Base-by-base conservation (phyloP, 768 basidiomycete species). In the Lentinula edodes region DNA sequence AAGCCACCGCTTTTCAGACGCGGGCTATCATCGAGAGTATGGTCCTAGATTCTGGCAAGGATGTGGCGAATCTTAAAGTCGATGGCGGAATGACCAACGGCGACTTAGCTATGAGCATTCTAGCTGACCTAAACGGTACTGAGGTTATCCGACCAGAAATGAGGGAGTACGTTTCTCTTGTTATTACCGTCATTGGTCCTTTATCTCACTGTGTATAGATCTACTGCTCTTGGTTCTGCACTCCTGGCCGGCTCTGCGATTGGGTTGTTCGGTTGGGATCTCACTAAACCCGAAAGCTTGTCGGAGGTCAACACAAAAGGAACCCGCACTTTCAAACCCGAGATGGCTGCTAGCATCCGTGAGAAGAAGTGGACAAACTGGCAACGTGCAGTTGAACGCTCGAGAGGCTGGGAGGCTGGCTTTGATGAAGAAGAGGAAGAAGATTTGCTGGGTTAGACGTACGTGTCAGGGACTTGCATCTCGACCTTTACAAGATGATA, bases 31-130 rank as follows among this genome's bases (percentile, higher is more conserved):
- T 98, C 52, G 94, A 98, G 71, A 90, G 91, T 69, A 99, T 99
- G 90, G 88, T 91, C 71, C 76, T 90, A 58, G 96, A 99, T 75
- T 89, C 91, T 18, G 82, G 82, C 16, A 78, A 80, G 5, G 86
- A 90, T 54, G 81, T 97, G 58, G 86, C 89, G 69, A 82, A 90
- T 67, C 85, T 99, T 65, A 95, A 90, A 72, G 96, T 99, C 43
- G 97, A 98, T 72, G 97, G 97, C 18, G 94, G 95, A 15, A 95
- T 97, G 90, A 97, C 95, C 8, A 96, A 95, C 66, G 91, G 92
- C 36, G 93, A 96, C 69, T 73, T 90, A 32, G 91, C 88, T 62
- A 93, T 96, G 93, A 80, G 83, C 67, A 77, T 95, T 54, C 80
- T 95, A 62, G 91, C 92, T 3, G 89, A 97, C 70, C 78, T 96